These are phyloP conservation scores for Cyberlindnera samutprakarnensis DNA, from an alignment of 805 yeast genomes.

Conservation along the genomic window DNA sequence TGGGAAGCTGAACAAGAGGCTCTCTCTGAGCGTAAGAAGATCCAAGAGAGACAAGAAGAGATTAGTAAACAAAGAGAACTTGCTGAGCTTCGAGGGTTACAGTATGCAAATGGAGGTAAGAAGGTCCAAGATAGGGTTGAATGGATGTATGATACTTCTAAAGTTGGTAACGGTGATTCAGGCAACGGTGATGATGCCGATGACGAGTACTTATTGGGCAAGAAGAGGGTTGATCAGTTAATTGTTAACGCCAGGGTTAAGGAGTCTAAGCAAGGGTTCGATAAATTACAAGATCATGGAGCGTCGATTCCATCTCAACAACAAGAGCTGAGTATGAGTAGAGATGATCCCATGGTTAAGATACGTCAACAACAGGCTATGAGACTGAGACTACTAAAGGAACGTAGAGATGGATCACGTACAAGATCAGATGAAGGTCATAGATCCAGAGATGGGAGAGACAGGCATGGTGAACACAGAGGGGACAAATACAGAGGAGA, in stretches of 20 bases:
- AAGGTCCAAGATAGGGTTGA: constrained; percentile 43
- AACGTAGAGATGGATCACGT: constrained; percentile 3
- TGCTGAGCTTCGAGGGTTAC: constrained; percentile 43
- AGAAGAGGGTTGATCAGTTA: constrained; percentile 35
- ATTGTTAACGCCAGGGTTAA: constrained; percentile 19
- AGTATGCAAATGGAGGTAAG: constrained; percentile 33
- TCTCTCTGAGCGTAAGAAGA: constrained; percentile 58
- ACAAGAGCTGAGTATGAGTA: constrained; percentile 40
- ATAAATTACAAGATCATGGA: constrained; percentile 8
- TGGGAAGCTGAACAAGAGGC: constrained; percentile 79
- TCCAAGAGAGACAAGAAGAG: constrained; percentile 58
- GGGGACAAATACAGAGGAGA: background rate
- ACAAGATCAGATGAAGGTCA: background rate
- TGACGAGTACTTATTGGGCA: constrained; percentile 48
- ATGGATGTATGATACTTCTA: constrained; percentile 80
- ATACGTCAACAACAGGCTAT: constrained; percentile 14
- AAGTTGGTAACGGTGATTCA: constrained; percentile 22
- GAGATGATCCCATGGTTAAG: constrained; percentile 20
- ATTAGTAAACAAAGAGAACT: constrained; percentile 54
- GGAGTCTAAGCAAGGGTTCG: constrained; percentile 20
- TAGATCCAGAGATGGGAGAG: background rate
- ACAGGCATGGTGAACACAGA: constrained; percentile 9
- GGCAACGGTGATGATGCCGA: constrained; percentile 27
- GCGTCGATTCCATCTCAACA: constrained; percentile 18
- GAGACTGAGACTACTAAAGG: constrained; percentile 18